Conservation (phyloP, 2,329 filamentous ascomycete genomes). For the Venturia oleaginea region DNA sequence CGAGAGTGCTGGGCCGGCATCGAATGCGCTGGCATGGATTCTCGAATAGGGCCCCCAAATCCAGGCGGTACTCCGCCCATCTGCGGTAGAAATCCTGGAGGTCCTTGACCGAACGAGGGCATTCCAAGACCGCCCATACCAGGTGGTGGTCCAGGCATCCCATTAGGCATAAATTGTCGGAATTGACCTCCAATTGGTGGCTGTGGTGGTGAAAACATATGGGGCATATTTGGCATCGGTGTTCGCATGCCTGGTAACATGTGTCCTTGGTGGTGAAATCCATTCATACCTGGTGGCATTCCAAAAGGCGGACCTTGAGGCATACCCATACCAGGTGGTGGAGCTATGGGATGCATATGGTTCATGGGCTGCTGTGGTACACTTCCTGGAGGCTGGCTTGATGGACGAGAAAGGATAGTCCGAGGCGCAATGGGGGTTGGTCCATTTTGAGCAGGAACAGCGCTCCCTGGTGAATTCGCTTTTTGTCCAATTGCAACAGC, state of each 20-base stretch:
- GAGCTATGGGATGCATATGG: constrained; percentile 30
- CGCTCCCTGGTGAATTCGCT: constrained; percentile 50
- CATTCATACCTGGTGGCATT: constrained; percentile 42
- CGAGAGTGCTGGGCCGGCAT: constrained; percentile 49
- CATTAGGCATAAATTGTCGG: constrained; percentile 44
- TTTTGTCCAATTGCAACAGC: constrained; percentile 40
- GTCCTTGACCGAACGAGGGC: constrained; percentile 43
- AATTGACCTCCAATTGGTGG: constrained; percentile 46
- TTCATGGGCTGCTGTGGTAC: neutral
- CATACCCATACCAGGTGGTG: constrained; percentile 48
- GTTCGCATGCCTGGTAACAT: constrained; percentile 45
- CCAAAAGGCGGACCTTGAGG: constrained; percentile 36
- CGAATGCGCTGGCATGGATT: neutral
- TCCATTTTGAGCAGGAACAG: constrained; percentile 54
- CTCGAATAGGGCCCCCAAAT: constrained; percentile 10
- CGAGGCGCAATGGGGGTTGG: constrained; percentile 27
- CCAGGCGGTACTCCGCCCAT: constrained; percentile 22
- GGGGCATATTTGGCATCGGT: constrained; percentile 40
- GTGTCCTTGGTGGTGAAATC: constrained; percentile 44
- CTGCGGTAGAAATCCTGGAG: constrained; percentile 46
- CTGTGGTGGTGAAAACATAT: constrained; percentile 45
- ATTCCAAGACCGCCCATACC: constrained; percentile 53
- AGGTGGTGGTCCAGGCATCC: constrained; percentile 44
- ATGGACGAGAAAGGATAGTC: constrained; percentile 10
- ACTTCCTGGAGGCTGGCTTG: constrained; percentile 10